These are phyloP conservation scores for Hemileia vastatrix DNA, from an alignment of 1,284 basidiomycete species.

Conservation along the genomic window DNA sequence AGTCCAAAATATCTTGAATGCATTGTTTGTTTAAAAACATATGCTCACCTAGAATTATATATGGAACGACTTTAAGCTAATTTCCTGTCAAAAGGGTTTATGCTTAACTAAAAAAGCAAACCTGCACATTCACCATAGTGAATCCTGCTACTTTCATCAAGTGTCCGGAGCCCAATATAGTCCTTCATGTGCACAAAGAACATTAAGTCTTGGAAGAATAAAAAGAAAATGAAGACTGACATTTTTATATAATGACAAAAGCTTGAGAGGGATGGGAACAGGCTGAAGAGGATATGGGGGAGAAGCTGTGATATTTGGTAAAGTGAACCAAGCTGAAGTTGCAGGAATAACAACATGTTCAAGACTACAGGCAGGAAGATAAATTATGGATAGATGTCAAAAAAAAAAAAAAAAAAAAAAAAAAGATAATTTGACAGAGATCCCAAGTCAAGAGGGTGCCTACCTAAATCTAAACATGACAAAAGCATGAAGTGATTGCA, in stretches of 20 bases:
- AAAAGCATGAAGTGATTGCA: constrained; percentile 39
- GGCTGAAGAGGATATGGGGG: neutral
- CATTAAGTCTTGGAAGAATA: neutral
- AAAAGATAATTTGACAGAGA: neutral
- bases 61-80: no score
- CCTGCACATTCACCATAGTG: constrained; percentile 14
- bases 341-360: constrained; percentile 12
- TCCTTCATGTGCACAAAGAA: neutral
- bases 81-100: no score
- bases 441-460: constrained; percentile 9
- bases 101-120: no score
- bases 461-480: constrained; percentile 43
- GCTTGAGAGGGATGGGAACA: constrained; percentile 10
- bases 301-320: constrained; percentile 2
- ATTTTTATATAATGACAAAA: constrained; percentile 16
- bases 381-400: neutral
- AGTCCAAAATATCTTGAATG: constrained; percentile 14
- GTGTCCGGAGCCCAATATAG: constrained; percentile 13
- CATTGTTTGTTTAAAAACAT: constrained; percentile 17
- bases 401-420: no score
- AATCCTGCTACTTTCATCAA: constrained; percentile 14
- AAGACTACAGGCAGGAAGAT: neutral
- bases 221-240: constrained; percentile 1
- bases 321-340: constrained; percentile 13
- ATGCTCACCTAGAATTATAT: no score